Conservation (phyloP, 1,284 basidiomycete species). For the Microstroma glucosiphilum region DNA sequence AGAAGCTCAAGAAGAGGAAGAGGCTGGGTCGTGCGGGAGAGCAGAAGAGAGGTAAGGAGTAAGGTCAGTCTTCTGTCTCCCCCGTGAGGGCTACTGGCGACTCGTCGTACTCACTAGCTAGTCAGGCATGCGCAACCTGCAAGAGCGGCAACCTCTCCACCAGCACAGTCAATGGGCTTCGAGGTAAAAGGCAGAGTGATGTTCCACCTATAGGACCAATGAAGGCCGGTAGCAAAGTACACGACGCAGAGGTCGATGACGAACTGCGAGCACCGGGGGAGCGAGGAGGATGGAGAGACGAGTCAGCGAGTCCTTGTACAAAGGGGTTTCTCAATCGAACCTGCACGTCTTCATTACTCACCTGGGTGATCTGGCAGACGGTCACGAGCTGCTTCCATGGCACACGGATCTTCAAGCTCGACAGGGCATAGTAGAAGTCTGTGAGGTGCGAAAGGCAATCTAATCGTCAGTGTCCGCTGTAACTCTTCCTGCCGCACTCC, state of each 20-base stretch:
- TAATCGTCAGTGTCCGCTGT: constrained; percentile 13
- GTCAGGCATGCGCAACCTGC: constrained; percentile 83
- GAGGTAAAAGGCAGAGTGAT: neutral
- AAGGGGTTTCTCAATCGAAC: no score
- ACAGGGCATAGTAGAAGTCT: constrained; percentile 46
- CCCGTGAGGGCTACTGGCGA: neutral
- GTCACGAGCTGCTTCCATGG: constrained; percentile 93
- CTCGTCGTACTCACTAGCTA: constrained; percentile 58
- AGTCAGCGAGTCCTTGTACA: neutral
- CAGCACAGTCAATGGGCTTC: constrained; percentile 67
- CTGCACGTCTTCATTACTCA: constrained; percentile 12
- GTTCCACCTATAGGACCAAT: constrained; percentile 27
- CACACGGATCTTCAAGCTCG: constrained; percentile 36
- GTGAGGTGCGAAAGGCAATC: neutral
- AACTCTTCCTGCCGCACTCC: constrained; percentile 62
- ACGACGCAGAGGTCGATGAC: constrained; percentile 28
- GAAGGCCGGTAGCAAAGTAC: constrained; percentile 30
- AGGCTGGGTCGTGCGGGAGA: neutral
- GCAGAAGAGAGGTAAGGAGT: neutral
- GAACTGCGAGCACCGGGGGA: constrained; percentile 17
- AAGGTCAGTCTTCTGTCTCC: neutral
- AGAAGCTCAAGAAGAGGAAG: constrained; percentile 7
- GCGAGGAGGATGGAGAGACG: neutral
- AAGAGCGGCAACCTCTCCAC: constrained; percentile 77
- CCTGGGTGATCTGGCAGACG: constrained; percentile 73